Evolutionary conservation across 768 basidiomycete species (phyloP), one percentile per base, ranked within the genome.

Genomic region (Mrakia gelida): DNA sequence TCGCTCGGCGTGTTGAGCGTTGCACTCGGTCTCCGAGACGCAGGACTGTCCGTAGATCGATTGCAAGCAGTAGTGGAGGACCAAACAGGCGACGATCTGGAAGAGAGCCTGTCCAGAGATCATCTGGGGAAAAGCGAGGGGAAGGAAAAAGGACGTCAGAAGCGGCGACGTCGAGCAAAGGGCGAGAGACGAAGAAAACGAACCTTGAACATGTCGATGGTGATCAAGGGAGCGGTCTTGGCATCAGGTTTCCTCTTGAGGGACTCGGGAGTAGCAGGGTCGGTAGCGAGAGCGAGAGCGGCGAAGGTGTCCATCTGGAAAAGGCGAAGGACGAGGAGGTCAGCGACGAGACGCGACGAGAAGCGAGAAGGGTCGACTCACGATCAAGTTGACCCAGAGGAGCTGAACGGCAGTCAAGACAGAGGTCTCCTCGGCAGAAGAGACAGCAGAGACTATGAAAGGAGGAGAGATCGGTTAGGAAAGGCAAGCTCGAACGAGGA

Each of bases 371-470:
- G 18, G 13, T 21, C 34, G 26, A 77, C 76, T 23, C 26, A 77
- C 76, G 80, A 84, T 82, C 54, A 81, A 67, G 87, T 98, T 98
- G 85, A 98, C 94, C 95, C 97, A 99, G 30, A 99, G 89, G 8
- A 99, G 86, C 83, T 99, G 97, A 0, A 99, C 97, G 45, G 97
- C 96, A 32, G 92, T 91, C 41, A 99, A 86, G n/a, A 94, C 95
- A 0, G 95, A 94, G 15, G 86, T 81, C 83, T 97, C 95, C 74
- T 88, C 82, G 9, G 82, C 80, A 26, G 94, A 95, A 0, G 92
- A 89, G 75, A 98, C 90, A 54, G 95, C 93, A 52, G 95, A 90
- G 78, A 96, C 89, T 73, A 56, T 23, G 32, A 11, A 43, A 67
- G 34, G 9, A 13, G 5, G 38, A 7, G 74, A 59, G 9, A 8